Conservation (phyloP, 2,329 filamentous ascomycete genomes). For the Epicoccum nigrum region DNA sequence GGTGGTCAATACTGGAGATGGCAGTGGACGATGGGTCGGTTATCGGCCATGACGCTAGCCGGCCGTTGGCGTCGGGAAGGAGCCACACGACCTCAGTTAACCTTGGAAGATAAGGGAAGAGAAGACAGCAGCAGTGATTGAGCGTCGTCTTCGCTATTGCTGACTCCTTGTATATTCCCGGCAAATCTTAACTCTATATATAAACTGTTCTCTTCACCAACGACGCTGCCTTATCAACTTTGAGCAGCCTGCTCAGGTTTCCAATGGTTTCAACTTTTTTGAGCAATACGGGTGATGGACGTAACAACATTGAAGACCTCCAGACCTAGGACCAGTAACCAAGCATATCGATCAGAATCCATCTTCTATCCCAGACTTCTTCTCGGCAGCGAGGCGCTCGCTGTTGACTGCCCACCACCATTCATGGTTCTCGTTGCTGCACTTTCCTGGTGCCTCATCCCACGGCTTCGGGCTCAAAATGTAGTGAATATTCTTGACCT, state of each 20-base stretch:
- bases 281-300: too few species aligned
- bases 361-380: slow-evolving; percentile 56
- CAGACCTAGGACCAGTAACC: too few species aligned
- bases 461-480: slow-evolving; percentile 68
- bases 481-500: slow-evolving; percentile 68
- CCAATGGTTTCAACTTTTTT: too few species aligned
- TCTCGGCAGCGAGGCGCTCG: slow-evolving; percentile 57
- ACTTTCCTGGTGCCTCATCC: slow-evolving; percentile 59
- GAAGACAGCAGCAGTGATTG: neutral
- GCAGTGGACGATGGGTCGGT: neutral
- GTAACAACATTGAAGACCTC: too few species aligned
- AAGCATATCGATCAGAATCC: slow-evolving; percentile 50
- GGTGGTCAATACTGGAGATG: neutral
- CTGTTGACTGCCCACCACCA: slow-evolving; percentile 65
- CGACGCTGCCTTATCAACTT: neutral
- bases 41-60: neutral
- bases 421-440: slow-evolving; percentile 56
- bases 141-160: neutral
- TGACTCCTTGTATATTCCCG: neutral
- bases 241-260: too few species aligned
- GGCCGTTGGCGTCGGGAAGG: neutral
- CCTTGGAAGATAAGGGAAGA: neutral
- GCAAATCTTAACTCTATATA: slow-evolving; percentile 4
- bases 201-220: neutral
- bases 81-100: too few species aligned